Evolutionary conservation across 2,329 filamentous ascomycete genomes (phyloP), one percentile per base, ranked within the genome.

Genomic region (Fusarium sp.): DNA sequence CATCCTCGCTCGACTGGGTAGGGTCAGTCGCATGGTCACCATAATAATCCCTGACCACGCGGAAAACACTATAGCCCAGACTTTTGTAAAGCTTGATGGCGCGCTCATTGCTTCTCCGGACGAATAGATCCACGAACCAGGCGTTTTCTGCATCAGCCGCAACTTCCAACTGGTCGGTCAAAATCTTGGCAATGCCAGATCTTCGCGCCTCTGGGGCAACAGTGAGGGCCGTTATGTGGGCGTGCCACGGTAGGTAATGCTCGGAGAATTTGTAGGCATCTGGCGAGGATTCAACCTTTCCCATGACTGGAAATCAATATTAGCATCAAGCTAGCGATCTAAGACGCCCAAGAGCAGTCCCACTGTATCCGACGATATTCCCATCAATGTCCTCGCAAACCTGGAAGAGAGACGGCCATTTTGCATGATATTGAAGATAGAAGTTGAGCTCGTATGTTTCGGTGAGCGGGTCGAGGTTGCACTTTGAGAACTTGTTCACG

Each of bases 231-330:
- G 97, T 99, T 81, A 99, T 97, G 84, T 99, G 97, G 22, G 95
- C 96, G 85, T 99, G 97, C 94, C 95, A 98, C n/a, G 96, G 96
- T n/a, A 98, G 92, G 85, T 97, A 97, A 85, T 98, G 95, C 79
- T 92, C 89, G 59, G 94, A 97, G 79, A 91, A 91, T 69, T 90
- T 88, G 81, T 93, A 90, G 63, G 91, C 91, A 52, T 94, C 87
- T 17, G 94, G 93, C 64, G 95, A 97, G 73, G 95, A 92, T 86
- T 98, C 96, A 70, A 97, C 90, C 86, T 99, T 99, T 81, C 96
- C 97, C 90, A 99, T 97, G 81, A 99, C 95, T 98, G 75, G 94
- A 70, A 62, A 71, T 52, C 67, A 78, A 80, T 61, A 81, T 82
- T 69, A 73, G 74, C 65, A 35, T 58, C 68, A 63, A 59, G 35